Percentiles rank a stretch among this genome's conserved stretches.
Evolutionary conservation across 345 rosid genomes (phyloP).

Genomic region (Odontarrhena argentea): DNA sequence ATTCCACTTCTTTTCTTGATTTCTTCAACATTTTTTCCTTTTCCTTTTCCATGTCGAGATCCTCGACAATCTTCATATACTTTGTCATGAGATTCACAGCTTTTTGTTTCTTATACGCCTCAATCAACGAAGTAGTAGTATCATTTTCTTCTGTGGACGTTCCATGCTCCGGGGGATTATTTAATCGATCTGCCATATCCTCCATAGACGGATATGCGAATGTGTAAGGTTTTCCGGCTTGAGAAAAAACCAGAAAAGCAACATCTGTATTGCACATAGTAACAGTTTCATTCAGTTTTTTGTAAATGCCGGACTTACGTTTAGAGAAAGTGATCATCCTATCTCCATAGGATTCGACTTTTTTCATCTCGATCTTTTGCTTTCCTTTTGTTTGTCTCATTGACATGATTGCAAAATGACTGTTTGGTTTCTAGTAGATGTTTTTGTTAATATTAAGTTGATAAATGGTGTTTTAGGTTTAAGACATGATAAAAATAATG

Average conservation of each 20-base stretch:
- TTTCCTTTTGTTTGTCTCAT: slow-evolving; percentile 17
- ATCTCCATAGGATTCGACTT: slow-evolving; percentile 32
- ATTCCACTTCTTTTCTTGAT: no score
- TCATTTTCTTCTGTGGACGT: not conserved
- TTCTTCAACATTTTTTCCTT: not conserved
- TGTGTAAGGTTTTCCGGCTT: slow-evolving; percentile 44
- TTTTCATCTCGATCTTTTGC: slow-evolving; percentile 41
- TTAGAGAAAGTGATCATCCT: slow-evolving; percentile 48
- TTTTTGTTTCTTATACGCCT: slow-evolving; percentile 37
- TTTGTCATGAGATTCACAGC: slow-evolving; percentile 30
- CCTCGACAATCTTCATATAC: not conserved
- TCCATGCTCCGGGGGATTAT: not conserved
- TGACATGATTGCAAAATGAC: not conserved
- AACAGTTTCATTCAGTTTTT: slow-evolving; percentile 48
- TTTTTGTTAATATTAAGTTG: not conserved
- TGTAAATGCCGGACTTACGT: slow-evolving; percentile 45
- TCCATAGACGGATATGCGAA: slow-evolving; percentile 48
- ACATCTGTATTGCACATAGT: slow-evolving; percentile 39
- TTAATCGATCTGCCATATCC: slow-evolving; percentile 22
- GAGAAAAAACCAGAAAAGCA: slow-evolving; percentile 40
- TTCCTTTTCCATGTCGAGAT: slow-evolving; percentile 32
- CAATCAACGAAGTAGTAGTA: slow-evolving; percentile 29
- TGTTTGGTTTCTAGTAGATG: slow-evolving; percentile 22
- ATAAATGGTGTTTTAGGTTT: no score
- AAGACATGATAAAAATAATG: not conserved